These are phyloP conservation scores for Vicia sativa DNA, from an alignment of 306 rosid genomes.

Conservation along the genomic window DNA sequence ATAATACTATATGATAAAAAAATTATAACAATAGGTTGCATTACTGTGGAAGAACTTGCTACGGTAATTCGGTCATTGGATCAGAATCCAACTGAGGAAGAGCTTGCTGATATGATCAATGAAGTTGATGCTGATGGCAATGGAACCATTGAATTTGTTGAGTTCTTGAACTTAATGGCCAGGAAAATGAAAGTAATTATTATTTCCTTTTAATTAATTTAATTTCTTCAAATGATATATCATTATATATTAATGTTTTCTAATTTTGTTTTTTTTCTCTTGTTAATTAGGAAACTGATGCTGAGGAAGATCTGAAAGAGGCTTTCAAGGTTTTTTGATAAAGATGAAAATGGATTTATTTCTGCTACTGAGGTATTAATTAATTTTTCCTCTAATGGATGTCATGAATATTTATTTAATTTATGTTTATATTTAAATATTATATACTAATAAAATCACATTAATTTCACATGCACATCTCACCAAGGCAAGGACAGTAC, in stretches of 20 bases:
- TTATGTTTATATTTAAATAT: not conserved
- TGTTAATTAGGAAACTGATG: slow-evolving; percentile 71
- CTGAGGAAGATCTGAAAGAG: slow-evolving; percentile 87
- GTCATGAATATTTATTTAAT: not conserved
- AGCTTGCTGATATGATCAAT: slow-evolving; percentile 77
- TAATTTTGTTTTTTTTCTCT: not conserved
- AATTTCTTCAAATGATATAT: not conserved
- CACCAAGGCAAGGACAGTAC: slow-evolving; percentile 38
- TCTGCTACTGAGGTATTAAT: slow-evolving; percentile 93
- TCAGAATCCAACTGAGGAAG: slow-evolving; percentile 90
- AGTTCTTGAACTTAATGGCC: slow-evolving; percentile 85
- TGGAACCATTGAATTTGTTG: slow-evolving; percentile 88
- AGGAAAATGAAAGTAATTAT: slow-evolving; percentile 73
- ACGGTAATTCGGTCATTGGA: slow-evolving; percentile 84
- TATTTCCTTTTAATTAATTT: not conserved
- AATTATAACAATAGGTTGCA: slow-evolving; percentile 59
- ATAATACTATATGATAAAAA: not conserved
- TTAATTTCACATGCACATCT: slow-evolving; percentile 30
- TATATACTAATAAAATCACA: not conserved
- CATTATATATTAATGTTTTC: not conserved
- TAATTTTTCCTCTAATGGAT: not conserved
- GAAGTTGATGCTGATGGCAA: slow-evolving; percentile 87
- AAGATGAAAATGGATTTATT: slow-evolving; percentile 90
- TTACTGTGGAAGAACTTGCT: slow-evolving; percentile 85
- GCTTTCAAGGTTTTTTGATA: slow-evolving; percentile 97